These are phyloP conservation scores for Phaffia tasmanica DNA, from an alignment of 768 basidiomycete species.

Conservation along the genomic window DNA sequence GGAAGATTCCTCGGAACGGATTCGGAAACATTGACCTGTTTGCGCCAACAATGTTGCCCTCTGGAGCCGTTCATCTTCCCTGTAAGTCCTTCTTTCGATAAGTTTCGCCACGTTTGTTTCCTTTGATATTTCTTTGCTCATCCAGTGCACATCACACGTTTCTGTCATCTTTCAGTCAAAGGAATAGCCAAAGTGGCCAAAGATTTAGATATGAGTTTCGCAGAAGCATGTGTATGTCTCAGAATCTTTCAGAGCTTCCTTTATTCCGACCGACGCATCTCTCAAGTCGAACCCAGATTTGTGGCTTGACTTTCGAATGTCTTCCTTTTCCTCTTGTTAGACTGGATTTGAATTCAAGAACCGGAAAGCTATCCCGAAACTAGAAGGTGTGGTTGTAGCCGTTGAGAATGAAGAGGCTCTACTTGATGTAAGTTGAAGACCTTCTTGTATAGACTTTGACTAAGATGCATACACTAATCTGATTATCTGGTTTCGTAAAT, in stretches of 20 bases:
- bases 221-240: constrained; percentile 80
- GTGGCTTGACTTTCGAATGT: constrained; percentile 2
- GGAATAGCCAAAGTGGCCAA: constrained; percentile 79
- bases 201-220: constrained; percentile 74
- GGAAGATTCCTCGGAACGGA: constrained; percentile 82
- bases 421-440: constrained; percentile 52
- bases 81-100: constrained; percentile 48
- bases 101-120: background rate
- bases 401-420: constrained; percentile 61
- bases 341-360: constrained; percentile 95
- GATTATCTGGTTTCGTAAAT: background rate
- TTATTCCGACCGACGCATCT: background rate
- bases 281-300: background rate
- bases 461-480: background rate
- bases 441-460: background rate
- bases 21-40: constrained; percentile 97
- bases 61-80: constrained; percentile 76
- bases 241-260: background rate
- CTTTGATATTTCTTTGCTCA: background rate
- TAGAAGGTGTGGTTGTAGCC: constrained; percentile 78
- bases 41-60: constrained; percentile 85
- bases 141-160: background rate
- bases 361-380: constrained; percentile 69
- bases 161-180: constrained; percentile 48
- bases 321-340: constrained; percentile 40